phyloP scores from a whole-genome alignment of 2,329 filamentous ascomycete genomes.

The Xylariaceae sp. region DNA sequence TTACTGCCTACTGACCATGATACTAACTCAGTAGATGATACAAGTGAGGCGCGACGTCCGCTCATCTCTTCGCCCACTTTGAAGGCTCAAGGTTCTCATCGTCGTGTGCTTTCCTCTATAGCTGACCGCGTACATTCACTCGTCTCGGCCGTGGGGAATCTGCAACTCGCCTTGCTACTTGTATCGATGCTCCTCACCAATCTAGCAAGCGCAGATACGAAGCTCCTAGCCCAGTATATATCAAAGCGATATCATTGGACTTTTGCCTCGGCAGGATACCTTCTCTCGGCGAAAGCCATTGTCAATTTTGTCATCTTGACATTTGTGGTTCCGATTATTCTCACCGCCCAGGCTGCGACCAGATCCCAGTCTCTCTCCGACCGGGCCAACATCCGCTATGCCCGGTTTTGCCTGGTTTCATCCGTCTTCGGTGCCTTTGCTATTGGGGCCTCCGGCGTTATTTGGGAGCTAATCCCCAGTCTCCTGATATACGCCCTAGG shows the following conservation, averaged over 20 bases:
- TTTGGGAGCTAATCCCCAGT: conserved; percentile 40
- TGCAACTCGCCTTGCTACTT: conserved; percentile 39
- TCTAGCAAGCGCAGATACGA: conserved; percentile 47
- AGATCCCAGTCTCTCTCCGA: conserved; percentile 26
- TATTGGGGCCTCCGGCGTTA: conserved; percentile 37
- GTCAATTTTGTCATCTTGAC: conserved; percentile 44
- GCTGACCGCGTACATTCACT: conserved; percentile 30
- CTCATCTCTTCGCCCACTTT: conserved; percentile 38
- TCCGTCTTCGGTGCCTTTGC: conserved; percentile 40
- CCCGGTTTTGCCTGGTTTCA: conserved; percentile 35
- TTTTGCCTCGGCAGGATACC: conserved; percentile 43
- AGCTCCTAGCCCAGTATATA: conserved; percentile 46
- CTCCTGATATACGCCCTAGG: conserved; percentile 45
- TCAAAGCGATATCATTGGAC: conserved; percentile 45
- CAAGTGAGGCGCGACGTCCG: conserved; percentile 34
- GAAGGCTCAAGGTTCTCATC: conserved; percentile 32
- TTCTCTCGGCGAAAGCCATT: conserved; percentile 44
- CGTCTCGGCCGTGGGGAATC: conserved; percentile 36
- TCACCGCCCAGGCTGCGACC: conserved; percentile 26
- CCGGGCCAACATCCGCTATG: conserved; percentile 32
- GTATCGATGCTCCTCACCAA: conserved; percentile 42
- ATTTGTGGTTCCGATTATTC: conserved; percentile 37
- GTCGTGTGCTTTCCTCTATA: conserved; percentile 23
- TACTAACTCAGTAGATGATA: not conserved
- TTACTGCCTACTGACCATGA: conserved; percentile 26